Percentiles rank a stretch among this genome's conserved stretches.
These are phyloP conservation scores for Nadsonia commutata DNA, from an alignment of 1,139 yeast species.

Conservation along the genomic window DNA sequence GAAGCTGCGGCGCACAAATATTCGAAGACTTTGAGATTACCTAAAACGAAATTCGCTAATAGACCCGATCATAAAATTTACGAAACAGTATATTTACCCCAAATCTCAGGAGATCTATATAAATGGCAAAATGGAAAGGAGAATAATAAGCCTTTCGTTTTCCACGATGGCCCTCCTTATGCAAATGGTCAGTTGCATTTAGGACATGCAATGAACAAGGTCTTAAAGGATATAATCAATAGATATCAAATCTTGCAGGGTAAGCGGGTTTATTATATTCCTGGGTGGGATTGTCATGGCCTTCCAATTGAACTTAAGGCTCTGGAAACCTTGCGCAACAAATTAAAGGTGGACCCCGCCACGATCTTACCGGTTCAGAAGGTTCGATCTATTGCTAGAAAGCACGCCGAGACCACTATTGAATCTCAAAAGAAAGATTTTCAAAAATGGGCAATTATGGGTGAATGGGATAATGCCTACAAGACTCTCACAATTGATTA, in stretches of 20 bases:
- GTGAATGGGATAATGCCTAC: slow-evolving; percentile 65
- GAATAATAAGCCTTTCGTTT: slow-evolving; percentile 31
- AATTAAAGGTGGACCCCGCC: slow-evolving; percentile 23
- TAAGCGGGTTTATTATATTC: slow-evolving; percentile 50
- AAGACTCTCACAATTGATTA: slow-evolving; percentile 56
- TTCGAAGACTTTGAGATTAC: slow-evolving; percentile 37
- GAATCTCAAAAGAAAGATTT: slow-evolving; percentile 50
- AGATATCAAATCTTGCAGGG: slow-evolving; percentile 55
- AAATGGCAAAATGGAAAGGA: slow-evolving; percentile 24
- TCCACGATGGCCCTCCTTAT: slow-evolving; percentile 98
- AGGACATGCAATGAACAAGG: slow-evolving; percentile 88
- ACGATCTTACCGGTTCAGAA: slow-evolving; percentile 31
- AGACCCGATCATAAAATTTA: slow-evolving; percentile 15
- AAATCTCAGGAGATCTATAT: slow-evolving; percentile 22
- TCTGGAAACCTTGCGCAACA: slow-evolving; percentile 26
- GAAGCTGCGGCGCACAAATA: slow-evolving; percentile 19
- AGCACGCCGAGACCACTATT: slow-evolving; percentile 55
- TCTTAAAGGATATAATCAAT: slow-evolving; percentile 71
- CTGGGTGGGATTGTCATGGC: slow-evolving; percentile 99
- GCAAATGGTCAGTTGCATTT: slow-evolving; percentile 89
- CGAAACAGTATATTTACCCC: slow-evolving; percentile 21
- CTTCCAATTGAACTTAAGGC: slow-evolving; percentile 89
- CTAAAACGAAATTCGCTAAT: slow-evolving; percentile 35
- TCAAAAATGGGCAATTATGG: slow-evolving; percentile 59
- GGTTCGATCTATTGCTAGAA: slow-evolving; percentile 48